Conservation (phyloP, 1,284 basidiomycete genomes). For the Inonotus hispidus region DNA sequence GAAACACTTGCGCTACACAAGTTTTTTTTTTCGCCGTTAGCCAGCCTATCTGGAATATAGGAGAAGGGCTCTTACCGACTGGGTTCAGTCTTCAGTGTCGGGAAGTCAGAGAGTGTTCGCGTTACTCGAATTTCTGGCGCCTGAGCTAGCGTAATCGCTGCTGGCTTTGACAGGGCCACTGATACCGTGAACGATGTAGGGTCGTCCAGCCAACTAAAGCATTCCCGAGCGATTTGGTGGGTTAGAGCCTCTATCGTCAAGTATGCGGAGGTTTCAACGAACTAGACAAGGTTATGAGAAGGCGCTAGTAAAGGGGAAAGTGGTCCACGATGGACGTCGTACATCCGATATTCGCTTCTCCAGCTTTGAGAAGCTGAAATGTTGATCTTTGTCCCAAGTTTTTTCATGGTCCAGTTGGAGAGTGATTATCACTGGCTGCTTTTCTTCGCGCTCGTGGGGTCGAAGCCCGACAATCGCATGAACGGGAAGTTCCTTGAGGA, state of each 20-base stretch:
- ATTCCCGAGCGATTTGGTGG: constrained; percentile 3
- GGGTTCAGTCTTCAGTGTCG: background rate
- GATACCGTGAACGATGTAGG: constrained; percentile 1
- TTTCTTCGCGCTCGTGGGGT: constrained; percentile 62
- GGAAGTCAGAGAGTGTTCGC: constrained; percentile 14
- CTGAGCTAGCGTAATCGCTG: constrained; percentile 11
- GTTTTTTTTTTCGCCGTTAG: background rate
- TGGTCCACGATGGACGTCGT: constrained; percentile 14
- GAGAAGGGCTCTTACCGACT: background rate
- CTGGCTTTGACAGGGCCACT: constrained; percentile 11
- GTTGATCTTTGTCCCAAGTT: constrained; percentile 12
- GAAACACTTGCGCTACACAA: background rate
- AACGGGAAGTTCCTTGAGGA: constrained; percentile 48
- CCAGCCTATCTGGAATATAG: background rate
- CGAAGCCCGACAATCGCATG: constrained; percentile 70
- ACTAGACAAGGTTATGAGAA: constrained; percentile 4
- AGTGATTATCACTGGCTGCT: constrained; percentile 65
- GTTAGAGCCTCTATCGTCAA: constrained; percentile 15
- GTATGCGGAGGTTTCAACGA: constrained; percentile 10
- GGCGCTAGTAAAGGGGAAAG: background rate
- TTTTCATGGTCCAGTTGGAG: constrained; percentile 36
- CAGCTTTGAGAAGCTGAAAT: constrained; percentile 11
- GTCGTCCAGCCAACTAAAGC: constrained; percentile 11
- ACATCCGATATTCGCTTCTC: constrained; percentile 16
- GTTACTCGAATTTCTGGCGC: constrained; percentile 14